Conservation (phyloP, 768 basidiomycete genomes). For the Coprinopsis marcescibilis region DNA sequence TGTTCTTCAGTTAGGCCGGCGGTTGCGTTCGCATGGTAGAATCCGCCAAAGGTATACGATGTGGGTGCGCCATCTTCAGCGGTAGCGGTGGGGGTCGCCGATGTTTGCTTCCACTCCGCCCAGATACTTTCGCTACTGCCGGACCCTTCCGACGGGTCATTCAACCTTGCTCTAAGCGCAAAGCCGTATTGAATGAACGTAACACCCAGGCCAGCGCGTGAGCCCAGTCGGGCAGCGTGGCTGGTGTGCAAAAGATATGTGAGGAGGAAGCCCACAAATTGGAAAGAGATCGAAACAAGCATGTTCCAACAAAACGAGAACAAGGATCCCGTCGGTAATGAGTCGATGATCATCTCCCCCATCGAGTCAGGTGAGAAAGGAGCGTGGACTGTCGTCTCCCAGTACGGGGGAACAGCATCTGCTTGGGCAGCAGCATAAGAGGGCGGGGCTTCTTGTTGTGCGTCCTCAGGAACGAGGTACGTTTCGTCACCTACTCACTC, state of each 20-base stretch:
- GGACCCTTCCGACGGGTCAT: constrained; percentile 32
- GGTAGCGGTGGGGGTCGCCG: constrained; percentile 39
- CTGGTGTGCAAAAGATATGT: constrained; percentile 93
- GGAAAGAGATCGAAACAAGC: constrained; percentile 93
- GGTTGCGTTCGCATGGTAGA: background rate
- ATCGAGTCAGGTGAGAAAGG: constrained; percentile 59
- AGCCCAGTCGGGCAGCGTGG: constrained; percentile 89
- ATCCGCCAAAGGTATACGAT: background rate
- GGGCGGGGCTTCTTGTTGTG: constrained; percentile 80
- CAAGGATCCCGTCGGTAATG: constrained; percentile 73
- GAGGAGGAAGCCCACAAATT: constrained; percentile 89
- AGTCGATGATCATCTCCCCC: constrained; percentile 87
- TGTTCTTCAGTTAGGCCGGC: constrained; percentile 30
- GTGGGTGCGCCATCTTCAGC: constrained; percentile 22
- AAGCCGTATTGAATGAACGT: constrained; percentile 96
- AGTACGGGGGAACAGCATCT: constrained; percentile 96
- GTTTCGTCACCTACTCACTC: constrained; percentile 53
- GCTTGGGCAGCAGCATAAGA: constrained; percentile 89
- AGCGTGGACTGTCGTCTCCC: constrained; percentile 95
- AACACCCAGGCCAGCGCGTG: constrained; percentile 91
- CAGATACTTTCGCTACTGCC: constrained; percentile 25
- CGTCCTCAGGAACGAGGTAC: constrained; percentile 78
- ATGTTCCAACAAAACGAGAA: constrained; percentile 91
- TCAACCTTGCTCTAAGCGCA: constrained; percentile 54
- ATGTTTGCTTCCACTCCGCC: constrained; percentile 29